Evolutionary conservation across 1,284 basidiomycete species (phyloP).

Genomic region (Fistulina hepatica): DNA sequence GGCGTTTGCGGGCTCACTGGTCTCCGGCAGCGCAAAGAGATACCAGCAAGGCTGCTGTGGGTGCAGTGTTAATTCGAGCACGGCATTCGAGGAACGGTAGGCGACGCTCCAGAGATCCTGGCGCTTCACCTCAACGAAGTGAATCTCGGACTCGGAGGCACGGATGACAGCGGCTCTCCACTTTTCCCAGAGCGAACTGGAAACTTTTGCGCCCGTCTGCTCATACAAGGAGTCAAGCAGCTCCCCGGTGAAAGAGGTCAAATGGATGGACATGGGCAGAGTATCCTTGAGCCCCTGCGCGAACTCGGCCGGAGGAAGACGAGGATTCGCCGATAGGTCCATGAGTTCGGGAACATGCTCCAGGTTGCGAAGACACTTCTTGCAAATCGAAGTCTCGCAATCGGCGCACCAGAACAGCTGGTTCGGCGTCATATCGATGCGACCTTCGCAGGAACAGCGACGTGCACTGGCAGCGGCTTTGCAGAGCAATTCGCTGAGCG

Average conservation of each 20-base stretch:
- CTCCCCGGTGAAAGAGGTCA: slow-evolving; percentile 42
- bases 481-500: slow-evolving; percentile 49
- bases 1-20: slow-evolving; percentile 66
- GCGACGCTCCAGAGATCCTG: slow-evolving; percentile 81
- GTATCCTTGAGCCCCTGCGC: slow-evolving; percentile 66
- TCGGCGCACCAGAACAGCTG: slow-evolving; percentile 62
- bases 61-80: slow-evolving; percentile 70
- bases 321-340: slow-evolving; percentile 36
- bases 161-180: slow-evolving; percentile 66
- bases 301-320: slow-evolving; percentile 64
- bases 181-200: slow-evolving; percentile 44
- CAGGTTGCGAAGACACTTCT: slow-evolving; percentile 81
- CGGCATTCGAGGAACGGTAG: slow-evolving; percentile 65
- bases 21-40: slow-evolving; percentile 62
- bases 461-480: slow-evolving; percentile 65
- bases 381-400: slow-evolving; percentile 75
- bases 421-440: slow-evolving; percentile 64
- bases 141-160: slow-evolving; percentile 55
- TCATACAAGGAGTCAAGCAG: slow-evolving; percentile 46
- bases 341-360: slow-evolving; percentile 66
- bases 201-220: slow-evolving; percentile 32
- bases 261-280: slow-evolving; percentile 77
- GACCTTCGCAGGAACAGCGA: slow-evolving; percentile 84
- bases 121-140: slow-evolving; percentile 79
- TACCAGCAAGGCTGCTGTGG: slow-evolving; percentile 80